Base-by-base conservation (phyloP, 176 grass and related monocot species). In the Stipa capillata region DNA sequence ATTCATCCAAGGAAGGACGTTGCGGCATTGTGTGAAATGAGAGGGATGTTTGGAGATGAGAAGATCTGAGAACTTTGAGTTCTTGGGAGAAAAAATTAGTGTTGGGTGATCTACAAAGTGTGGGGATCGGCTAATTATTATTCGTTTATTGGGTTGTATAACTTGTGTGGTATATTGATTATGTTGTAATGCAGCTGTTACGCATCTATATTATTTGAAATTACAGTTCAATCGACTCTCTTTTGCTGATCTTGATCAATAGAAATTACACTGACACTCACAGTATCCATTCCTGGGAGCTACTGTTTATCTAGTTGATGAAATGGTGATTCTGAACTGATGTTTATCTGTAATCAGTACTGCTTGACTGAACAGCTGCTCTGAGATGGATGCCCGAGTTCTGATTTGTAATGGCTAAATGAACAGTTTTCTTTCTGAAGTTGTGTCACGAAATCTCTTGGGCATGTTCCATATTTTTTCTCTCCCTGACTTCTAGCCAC, bases 111-210 rank as follows among this genome's bases (percentile, higher is more conserved):
- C 17, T 74, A 50, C 44, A 65, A 36, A n/a, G n/a, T n/a, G 29
- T 2, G 32, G 20, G 24, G 36, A 39, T n/a, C n/a, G n/a, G n/a
- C n/a, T n/a, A n/a, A n/a, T n/a, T 55, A 32, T 25, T 25, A 89
- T 89, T 89, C 72, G 78, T 85, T 89, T 25, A 85, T 89, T 82
- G 77, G 61, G 28, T 75, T 71, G 50, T 72, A 60, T n/a, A n/a
- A n/a, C n/a, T 5, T 50, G 6, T 84, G 16, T 68, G n/a, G 25
- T 49, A 24, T 55, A 69, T n/a, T 80, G 12, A 50, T 62, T 76
- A 44, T 83, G 29, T 23, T 84, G 77, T 89, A 45, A 53, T 54
- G 35, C 79, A n/a, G 35, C 2, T 48, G 41, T 48, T 82, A 53
- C 8, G 31, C 23, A 14, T 62, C 65, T 59, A 51, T 69, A 36